These are phyloP conservation scores for Cercis canadensis DNA, from an alignment of 306 rosid genomes.

Conservation along the genomic window DNA sequence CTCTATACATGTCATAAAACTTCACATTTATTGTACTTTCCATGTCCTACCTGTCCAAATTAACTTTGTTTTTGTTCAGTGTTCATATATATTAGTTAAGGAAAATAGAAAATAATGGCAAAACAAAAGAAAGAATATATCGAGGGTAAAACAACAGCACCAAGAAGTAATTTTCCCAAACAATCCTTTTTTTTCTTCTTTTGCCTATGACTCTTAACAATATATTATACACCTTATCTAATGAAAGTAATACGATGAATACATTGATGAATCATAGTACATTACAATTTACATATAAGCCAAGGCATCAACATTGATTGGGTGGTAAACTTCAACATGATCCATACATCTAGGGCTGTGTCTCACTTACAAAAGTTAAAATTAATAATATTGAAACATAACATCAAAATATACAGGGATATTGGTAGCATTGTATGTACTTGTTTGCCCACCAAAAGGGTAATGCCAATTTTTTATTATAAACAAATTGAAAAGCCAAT, in stretches of 20 bases:
- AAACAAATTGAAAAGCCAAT: background rate
- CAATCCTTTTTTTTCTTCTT: too few species aligned
- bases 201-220: too few species aligned
- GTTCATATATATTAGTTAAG: too few species aligned
- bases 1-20: constrained; percentile 4
- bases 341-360: background rate
- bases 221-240: too few species aligned
- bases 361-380: background rate
- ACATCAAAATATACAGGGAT: background rate
- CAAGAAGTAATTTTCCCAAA: too few species aligned
- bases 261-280: too few species aligned
- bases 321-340: background rate
- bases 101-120: too few species aligned
- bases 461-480: background rate
- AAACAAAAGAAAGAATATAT: too few species aligned
- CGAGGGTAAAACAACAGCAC: too few species aligned
- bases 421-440: background rate
- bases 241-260: too few species aligned
- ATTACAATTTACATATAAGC: too few species aligned
- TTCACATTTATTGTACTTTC: constrained; percentile 41
- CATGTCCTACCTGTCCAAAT: constrained; percentile 26
- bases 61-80: constrained; percentile 9
- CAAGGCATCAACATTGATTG: background rate
- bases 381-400: background rate
- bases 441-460: constrained; percentile 10